phyloP scores from a whole-genome alignment of 306 rosid genomes.

The Astragalus glycyphyllos region DNA sequence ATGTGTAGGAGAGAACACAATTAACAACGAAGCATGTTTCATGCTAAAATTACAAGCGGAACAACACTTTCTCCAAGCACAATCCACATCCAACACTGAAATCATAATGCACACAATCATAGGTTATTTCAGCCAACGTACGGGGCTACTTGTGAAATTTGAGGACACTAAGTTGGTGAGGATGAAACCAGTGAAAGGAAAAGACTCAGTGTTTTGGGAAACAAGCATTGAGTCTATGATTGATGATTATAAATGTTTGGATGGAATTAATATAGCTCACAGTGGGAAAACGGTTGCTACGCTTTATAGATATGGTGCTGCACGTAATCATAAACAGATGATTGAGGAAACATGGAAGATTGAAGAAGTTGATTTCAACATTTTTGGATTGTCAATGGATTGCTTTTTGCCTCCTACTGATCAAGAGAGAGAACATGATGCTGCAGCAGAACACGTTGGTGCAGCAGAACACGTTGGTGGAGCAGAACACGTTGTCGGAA shows the following conservation, averaged over 20 bases:
- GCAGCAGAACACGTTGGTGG: constrained; percentile 55
- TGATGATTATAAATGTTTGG: constrained; percentile 66
- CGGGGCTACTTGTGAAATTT: constrained; percentile 79
- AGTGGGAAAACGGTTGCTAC: constrained; percentile 67
- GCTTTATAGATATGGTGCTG: constrained; percentile 71
- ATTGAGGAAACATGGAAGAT: constrained; percentile 86
- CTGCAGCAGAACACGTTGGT: constrained; percentile 32
- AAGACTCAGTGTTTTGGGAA: constrained; percentile 79
- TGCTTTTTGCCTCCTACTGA: constrained; percentile 85
- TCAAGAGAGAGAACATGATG: constrained; percentile 58
- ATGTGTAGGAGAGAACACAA: constrained; percentile 68
- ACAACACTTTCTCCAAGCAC: constrained; percentile 56
- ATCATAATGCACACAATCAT: constrained; percentile 68
- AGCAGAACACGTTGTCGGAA: constrained; percentile 21
- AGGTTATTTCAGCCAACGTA: constrained; percentile 90
- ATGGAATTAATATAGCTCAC: constrained; percentile 83
- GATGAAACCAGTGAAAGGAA: constrained; percentile 60
- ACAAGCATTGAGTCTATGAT: constrained; percentile 69
- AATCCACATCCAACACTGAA: constrained; percentile 70
- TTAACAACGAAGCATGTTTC: constrained; percentile 74
- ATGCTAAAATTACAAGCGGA: constrained; percentile 70
- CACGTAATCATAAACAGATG: constrained; percentile 65
- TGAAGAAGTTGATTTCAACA: constrained; percentile 87
- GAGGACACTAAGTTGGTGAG: constrained; percentile 82
- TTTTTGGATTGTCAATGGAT: constrained; percentile 79